Evolutionary conservation across 2,329 filamentous ascomycete genomes (phyloP).

Genomic region (Fusarium solani-melongenae): DNA sequence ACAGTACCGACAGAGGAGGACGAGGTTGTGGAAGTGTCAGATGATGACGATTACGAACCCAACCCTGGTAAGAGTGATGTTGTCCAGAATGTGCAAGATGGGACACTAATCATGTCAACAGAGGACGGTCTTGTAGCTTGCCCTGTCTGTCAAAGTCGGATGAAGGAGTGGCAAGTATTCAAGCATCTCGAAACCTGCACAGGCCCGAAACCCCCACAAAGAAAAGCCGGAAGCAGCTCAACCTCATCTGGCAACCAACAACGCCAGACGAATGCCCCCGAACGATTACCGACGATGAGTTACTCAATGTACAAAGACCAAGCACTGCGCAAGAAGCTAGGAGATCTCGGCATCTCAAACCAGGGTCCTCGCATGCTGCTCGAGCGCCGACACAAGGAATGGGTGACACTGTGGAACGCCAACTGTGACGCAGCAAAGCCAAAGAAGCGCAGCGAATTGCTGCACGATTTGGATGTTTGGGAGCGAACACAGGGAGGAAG

Average conservation of each 20-base stretch:
- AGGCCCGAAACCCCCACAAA: conserved; percentile 48
- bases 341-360: conserved; percentile 81
- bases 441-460: conserved; percentile 75
- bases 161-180: conserved; percentile 84
- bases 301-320: conserved; percentile 88
- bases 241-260: conserved; percentile 34
- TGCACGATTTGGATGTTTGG: conserved; percentile 86
- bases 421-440: conserved; percentile 89
- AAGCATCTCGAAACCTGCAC: conserved; percentile 79
- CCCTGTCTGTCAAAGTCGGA: conserved; percentile 81
- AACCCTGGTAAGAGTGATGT: conserved; percentile 39
- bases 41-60: conserved; percentile 47
- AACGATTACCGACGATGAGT: conserved; percentile 82
- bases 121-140: conserved; percentile 85
- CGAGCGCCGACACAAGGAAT: conserved; percentile 87
- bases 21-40: conserved; percentile 39
- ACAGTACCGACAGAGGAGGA: conserved; percentile 27
- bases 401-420: conserved; percentile 95
- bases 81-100: background rate
- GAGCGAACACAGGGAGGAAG: conserved; percentile 82
- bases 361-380: conserved; percentile 76
- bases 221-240: conserved; percentile 12
- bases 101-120: conserved; percentile 38
- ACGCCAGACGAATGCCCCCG: conserved; percentile 55
- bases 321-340: conserved; percentile 81